Conservation (phyloP, 2,329 filamentous ascomycete genomes). For the Ceratocystis colombiana region DNA sequence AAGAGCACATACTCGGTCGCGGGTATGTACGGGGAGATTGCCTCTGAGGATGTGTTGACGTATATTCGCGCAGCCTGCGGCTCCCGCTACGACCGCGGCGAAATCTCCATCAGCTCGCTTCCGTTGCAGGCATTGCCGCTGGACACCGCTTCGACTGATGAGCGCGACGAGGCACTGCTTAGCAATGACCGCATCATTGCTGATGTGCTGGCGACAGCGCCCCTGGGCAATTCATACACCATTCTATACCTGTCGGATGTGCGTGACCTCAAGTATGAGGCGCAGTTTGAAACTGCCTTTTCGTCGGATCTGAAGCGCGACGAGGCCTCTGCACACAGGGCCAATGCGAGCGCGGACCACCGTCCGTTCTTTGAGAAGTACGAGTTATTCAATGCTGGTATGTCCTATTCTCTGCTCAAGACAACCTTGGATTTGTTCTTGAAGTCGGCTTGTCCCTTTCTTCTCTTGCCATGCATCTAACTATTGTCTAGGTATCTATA, state of each 20-base stretch:
- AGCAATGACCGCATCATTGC: constrained; percentile 41
- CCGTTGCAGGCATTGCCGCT: constrained; percentile 21
- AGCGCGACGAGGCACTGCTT: constrained; percentile 13
- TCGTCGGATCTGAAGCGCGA: constrained; percentile 59
- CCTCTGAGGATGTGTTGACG: constrained; percentile 35
- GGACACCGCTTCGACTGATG: neutral
- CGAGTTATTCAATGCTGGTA: constrained; percentile 84
- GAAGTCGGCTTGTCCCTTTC: neutral
- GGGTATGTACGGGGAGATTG: constrained; percentile 46
- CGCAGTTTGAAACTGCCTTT: constrained; percentile 25
- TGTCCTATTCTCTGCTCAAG: constrained; percentile 29
- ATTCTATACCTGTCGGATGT: constrained; percentile 59
- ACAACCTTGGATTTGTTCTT: too few relatives aligned
- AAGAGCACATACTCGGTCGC: constrained; percentile 41
- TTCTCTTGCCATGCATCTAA: neutral
- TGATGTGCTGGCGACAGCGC: constrained; percentile 37
- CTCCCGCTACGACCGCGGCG: constrained; percentile 20
- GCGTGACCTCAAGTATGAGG: constrained; percentile 32
- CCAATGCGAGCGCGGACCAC: constrained; percentile 37
- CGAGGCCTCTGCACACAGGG: constrained; percentile 31
- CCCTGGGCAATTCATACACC: constrained; percentile 49
- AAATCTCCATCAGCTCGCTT: constrained; percentile 23
- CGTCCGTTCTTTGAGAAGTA: constrained; percentile 77
- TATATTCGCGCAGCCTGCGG: constrained; percentile 42
- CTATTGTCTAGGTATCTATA: constrained; percentile 64